Conservation (phyloP, 176 grass and related monocot species). For the Eragrostis nindensis region DNA sequence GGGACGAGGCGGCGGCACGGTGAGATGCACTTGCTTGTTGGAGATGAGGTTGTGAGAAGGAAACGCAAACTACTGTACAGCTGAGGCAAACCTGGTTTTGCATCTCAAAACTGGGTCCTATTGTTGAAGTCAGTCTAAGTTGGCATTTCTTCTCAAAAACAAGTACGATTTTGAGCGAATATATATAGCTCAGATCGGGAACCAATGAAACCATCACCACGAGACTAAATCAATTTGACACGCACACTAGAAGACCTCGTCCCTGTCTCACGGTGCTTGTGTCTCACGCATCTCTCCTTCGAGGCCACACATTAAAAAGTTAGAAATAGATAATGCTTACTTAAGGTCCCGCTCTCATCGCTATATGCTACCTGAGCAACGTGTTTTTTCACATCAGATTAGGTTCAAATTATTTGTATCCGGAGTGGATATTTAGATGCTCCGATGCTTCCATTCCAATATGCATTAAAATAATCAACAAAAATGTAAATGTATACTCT, state of each 20-base stretch:
- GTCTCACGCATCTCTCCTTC: background rate
- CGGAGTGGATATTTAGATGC: no score
- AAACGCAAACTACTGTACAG: no score
- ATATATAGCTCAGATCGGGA: background rate
- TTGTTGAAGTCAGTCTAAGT: no score
- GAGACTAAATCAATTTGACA: background rate
- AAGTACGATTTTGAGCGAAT: background rate
- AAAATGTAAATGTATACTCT: no score
- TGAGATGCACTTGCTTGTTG: no score
- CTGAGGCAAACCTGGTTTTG: no score
- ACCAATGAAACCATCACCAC: background rate
- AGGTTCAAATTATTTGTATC: no score
- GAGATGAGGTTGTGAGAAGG: no score
- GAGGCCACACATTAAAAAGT: background rate
- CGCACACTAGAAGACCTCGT: background rate
- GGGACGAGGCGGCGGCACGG: no score
- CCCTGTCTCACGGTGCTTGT: slow-evolving; percentile 32
- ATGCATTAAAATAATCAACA: no score
- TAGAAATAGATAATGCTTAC: background rate
- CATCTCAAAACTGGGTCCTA: no score
- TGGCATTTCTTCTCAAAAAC: background rate
- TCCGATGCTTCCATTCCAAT: no score
- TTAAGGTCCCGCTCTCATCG: background rate
- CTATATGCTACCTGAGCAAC: background rate
- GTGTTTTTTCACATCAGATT: background rate